Base-by-base conservation (phyloP, 352 stramenopile genomes). In the Pythium insidiosum region DNA sequence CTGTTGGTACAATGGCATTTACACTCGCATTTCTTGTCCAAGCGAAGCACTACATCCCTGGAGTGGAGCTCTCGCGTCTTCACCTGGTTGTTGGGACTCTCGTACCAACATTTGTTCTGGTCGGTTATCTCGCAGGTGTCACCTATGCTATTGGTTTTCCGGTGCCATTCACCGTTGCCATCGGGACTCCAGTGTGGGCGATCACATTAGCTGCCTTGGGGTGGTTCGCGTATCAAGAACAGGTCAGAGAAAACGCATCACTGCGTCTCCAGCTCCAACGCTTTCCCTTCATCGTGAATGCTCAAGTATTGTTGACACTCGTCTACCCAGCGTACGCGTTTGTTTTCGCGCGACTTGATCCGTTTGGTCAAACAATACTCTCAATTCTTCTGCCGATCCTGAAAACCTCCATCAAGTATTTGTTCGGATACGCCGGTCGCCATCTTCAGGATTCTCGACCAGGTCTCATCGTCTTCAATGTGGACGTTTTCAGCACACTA, bases 401-500 rank as follows among this genome's bases (percentile, higher is more conserved):
- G 25, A 52, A 52, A 22, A 12, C 45, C 2, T 0, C 29, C 6
- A 21, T 39, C 5, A 41, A 33, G 3, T 39, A 52, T 12, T 42
- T 15, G 31, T 38, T 52, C 26, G 29, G 25, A 24, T 25, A 52
- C 28, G 26, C 25, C 1, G 22, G 24, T 10, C n/a, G 20, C 7
- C 40, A 60, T 24, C 50, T 44, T 0, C 15, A 54, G 5, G 60
- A 66, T 24, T 10, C 59, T 3, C 55, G 65, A 20, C 56, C 60
- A 2, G 47, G 50, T 6, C 35, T 60, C 7, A 34, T 66, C 7
- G 38, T 53, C 0, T 69, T 63, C 25, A 58, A 59, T 33, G 43
- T 64, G 12, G 57, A 70, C 34, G 55, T 69, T 13, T 70, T 66
- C 39, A 62, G 56, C 24, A 34, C 56, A 20, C 31, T 67, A 4